Conservation (phyloP, 1,284 basidiomycete species). For the Papiliotrema fonsecae region DNA sequence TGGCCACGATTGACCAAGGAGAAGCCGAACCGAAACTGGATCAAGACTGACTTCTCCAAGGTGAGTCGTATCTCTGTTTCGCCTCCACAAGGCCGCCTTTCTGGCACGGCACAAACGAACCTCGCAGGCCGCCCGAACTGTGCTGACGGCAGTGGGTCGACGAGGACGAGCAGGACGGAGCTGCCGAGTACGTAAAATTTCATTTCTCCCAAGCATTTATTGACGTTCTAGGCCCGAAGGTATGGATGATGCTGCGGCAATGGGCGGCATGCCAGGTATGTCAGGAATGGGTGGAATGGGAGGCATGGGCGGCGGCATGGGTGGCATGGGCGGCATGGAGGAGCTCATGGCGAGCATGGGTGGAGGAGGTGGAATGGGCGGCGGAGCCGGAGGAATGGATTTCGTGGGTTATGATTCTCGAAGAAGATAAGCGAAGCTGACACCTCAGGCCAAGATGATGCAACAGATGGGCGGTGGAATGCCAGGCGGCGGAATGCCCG, state of each 20-base stretch:
- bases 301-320: conserved; percentile 38
- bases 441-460: conserved; percentile 40
- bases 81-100: too few relatives aligned
- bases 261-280: conserved; percentile 12
- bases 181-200: conserved; percentile 35
- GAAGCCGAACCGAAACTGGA: conserved; percentile 67
- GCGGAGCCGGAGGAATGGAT: conserved; percentile 51
- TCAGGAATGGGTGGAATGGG: conserved; percentile 31
- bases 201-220: neutral
- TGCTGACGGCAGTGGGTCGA: conserved; percentile 63
- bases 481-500: conserved; percentile 11
- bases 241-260: neutral
- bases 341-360: conserved; percentile 52
- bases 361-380: conserved; percentile 42
- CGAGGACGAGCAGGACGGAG: conserved; percentile 86
- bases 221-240: neutral
- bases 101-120: too few relatives aligned
- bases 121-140: neutral
- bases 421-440: neutral
- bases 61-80: conserved; percentile 27
- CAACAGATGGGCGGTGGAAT: conserved; percentile 37
- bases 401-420: conserved; percentile 16
- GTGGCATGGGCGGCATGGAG: conserved; percentile 33
- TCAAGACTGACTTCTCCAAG: conserved; percentile 87
- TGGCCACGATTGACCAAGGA: conserved; percentile 88